These are phyloP conservation scores for Yarrowia bubula DNA, from an alignment of 805 yeast species.

Conservation along the genomic window DNA sequence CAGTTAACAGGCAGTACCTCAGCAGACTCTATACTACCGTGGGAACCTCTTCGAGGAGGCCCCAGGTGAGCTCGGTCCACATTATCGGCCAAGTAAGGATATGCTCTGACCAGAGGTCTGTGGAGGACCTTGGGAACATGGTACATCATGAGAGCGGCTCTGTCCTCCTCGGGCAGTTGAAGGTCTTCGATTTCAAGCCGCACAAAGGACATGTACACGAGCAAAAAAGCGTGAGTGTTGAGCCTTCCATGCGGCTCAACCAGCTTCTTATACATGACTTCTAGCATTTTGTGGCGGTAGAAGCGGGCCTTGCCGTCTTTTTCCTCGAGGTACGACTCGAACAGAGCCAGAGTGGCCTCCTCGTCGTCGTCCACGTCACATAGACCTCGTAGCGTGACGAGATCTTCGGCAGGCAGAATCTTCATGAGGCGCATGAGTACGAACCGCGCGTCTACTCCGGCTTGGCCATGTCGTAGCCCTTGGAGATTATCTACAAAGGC, in stretches of 20 bases:
- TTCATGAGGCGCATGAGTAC: slow-evolving; percentile 22
- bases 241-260: slow-evolving; percentile 16
- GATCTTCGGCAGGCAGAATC: slow-evolving; percentile 18
- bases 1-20: not conserved
- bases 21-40: slow-evolving; percentile 14
- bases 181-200: slow-evolving; percentile 18
- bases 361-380: slow-evolving; percentile 23
- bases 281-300: slow-evolving; percentile 9
- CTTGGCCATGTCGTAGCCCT: not conserved
- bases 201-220: slow-evolving; percentile 20
- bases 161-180: slow-evolving; percentile 8
- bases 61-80: slow-evolving; percentile 17
- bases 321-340: slow-evolving; percentile 11
- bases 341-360: slow-evolving; percentile 8
- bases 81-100: slow-evolving; percentile 4
- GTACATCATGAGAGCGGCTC: slow-evolving; percentile 8
- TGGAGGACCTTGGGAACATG: slow-evolving; percentile 5
- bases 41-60: slow-evolving; percentile 11
- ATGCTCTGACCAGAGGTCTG: not conserved
- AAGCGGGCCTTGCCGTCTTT: slow-evolving; percentile 19
- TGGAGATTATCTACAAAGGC: slow-evolving; percentile 24
- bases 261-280: slow-evolving; percentile 21
- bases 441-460: slow-evolving; percentile 10
- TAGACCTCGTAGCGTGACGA: slow-evolving; percentile 2
- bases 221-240: slow-evolving; percentile 16